These are phyloP conservation scores for Agrocybe praecox DNA, from an alignment of 768 basidiomycete species.

Conservation along the genomic window DNA sequence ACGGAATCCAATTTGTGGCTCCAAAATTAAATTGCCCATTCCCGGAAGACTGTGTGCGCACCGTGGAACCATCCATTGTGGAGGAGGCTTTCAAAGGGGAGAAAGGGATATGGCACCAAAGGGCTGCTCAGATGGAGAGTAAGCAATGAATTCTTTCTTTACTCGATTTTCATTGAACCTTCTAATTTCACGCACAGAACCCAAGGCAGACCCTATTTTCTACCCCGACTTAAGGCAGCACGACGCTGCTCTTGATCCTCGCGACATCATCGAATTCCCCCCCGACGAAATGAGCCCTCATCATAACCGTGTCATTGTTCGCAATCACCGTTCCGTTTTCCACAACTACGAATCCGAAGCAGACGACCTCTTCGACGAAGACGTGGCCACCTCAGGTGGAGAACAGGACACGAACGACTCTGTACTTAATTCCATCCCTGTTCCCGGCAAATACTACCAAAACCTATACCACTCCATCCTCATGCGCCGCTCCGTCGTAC, in stretches of 20 bases:
- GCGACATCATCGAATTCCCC: slow-evolving; percentile 54
- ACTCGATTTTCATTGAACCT: background rate
- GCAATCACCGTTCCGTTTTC: slow-evolving; percentile 76
- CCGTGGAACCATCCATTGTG: slow-evolving; percentile 10
- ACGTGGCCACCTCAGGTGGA: slow-evolving; percentile 22
- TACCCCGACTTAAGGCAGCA: slow-evolving; percentile 66
- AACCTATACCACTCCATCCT: slow-evolving; percentile 44
- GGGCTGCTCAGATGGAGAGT: slow-evolving; percentile 10
- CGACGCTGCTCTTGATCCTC: slow-evolving; percentile 64
- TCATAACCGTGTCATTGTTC: slow-evolving; percentile 64
- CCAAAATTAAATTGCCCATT: slow-evolving; percentile 6
- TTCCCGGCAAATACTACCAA: slow-evolving; percentile 21
- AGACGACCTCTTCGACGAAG: slow-evolving; percentile 31
- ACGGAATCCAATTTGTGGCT: slow-evolving; percentile 19
- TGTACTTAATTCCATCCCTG: slow-evolving; percentile 19
- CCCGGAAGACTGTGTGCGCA: slow-evolving; percentile 12
- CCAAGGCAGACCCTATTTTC: slow-evolving; percentile 5
- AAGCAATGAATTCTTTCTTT: background rate
- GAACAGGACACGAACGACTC: slow-evolving; percentile 28
- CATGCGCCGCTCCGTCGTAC: slow-evolving; percentile 63
- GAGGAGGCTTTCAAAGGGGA: slow-evolving; percentile 6
- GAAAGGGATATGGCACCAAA: slow-evolving; percentile 9
- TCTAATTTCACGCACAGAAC: background rate
- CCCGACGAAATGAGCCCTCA: slow-evolving; percentile 54
- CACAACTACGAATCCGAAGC: slow-evolving; percentile 37